Conservation (phyloP, 257 asterid genomes). For the Verbena officinalis region DNA sequence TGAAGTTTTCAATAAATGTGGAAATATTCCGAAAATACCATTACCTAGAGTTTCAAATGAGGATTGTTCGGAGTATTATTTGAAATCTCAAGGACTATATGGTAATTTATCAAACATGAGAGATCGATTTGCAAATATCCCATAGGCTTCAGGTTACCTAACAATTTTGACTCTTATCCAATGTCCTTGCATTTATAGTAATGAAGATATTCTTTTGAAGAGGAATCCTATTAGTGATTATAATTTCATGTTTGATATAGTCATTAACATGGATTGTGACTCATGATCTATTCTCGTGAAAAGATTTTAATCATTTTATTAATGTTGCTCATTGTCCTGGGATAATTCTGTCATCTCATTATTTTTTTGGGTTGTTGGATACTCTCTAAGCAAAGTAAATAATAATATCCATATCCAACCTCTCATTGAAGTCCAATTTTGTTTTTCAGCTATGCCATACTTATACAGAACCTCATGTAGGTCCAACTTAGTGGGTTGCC, state of each 20-base stretch:
- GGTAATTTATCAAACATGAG: too few relatives aligned
- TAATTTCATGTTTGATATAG: background rate
- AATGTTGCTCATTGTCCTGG: slow-evolving; percentile 22
- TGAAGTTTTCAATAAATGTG: too few relatives aligned
- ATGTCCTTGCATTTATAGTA: slow-evolving; percentile 21
- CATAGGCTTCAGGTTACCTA: too few relatives aligned
- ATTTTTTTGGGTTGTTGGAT: slow-evolving; percentile 32
- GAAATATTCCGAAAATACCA: too few relatives aligned
- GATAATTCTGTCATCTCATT: slow-evolving; percentile 12
- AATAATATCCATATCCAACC: background rate
- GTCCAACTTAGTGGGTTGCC: slow-evolving; percentile 44
- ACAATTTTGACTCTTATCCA: slow-evolving; percentile 3
- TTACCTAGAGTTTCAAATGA: too few relatives aligned
- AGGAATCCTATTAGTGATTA: slow-evolving; percentile 16
- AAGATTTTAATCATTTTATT: slow-evolving; percentile 25
- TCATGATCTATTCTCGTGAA: slow-evolving; percentile 35
- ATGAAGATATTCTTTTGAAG: slow-evolving; percentile 29
- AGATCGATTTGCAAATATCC: too few relatives aligned
- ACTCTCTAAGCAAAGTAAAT: slow-evolving; percentile 33
- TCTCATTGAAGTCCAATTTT: slow-evolving; percentile 18
- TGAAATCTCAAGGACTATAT: too few relatives aligned
- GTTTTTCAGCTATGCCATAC: slow-evolving; percentile 24
- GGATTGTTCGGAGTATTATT: too few relatives aligned
- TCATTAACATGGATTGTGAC: slow-evolving; percentile 33
- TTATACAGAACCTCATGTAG: slow-evolving; percentile 26